Evolutionary conservation across 140 eudicot genomes (phyloP).

Genomic region (Senecio squalidus): DNA sequence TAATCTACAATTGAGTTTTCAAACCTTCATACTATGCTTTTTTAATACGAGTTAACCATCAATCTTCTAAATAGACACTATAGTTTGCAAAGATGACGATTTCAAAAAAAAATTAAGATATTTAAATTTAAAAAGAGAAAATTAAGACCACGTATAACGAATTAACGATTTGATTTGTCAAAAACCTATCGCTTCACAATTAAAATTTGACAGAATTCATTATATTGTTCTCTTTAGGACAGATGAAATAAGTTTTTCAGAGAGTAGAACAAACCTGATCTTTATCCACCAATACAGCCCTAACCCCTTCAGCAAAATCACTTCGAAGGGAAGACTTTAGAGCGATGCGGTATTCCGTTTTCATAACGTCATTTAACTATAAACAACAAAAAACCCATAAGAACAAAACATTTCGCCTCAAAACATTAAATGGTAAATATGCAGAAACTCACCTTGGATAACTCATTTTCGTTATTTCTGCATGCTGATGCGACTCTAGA

Average conservation of each 20-base stretch:
- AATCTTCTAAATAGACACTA: neutral
- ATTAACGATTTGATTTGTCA: no score
- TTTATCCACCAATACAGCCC: conserved; percentile 93
- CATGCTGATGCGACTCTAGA: conserved; percentile 67
- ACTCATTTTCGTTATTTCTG: conserved; percentile 39
- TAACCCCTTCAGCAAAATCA: conserved; percentile 94
- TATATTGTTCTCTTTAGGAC: neutral
- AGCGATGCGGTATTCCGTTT: conserved; percentile 86
- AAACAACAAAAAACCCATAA: conserved; percentile 17
- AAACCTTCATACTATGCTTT: neutral
- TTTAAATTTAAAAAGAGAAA: no score
- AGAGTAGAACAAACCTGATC: conserved; percentile 67
- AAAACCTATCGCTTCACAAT: no score
- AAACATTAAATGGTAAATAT: neutral
- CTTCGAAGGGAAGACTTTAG: conserved; percentile 64
- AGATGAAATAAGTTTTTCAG: neutral
- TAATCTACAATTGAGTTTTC: neutral
- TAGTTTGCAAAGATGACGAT: neutral
- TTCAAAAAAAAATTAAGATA: neutral
- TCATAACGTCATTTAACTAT: conserved; percentile 86
- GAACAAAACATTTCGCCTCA: neutral
- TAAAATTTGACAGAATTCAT: neutral
- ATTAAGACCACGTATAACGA: no score
- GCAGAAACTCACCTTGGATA: conserved; percentile 49
- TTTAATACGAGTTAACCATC: neutral